phyloP scores from a whole-genome alignment of 805 yeast genomes.

The Zygosaccharomyces gambellarensis region DNA sequence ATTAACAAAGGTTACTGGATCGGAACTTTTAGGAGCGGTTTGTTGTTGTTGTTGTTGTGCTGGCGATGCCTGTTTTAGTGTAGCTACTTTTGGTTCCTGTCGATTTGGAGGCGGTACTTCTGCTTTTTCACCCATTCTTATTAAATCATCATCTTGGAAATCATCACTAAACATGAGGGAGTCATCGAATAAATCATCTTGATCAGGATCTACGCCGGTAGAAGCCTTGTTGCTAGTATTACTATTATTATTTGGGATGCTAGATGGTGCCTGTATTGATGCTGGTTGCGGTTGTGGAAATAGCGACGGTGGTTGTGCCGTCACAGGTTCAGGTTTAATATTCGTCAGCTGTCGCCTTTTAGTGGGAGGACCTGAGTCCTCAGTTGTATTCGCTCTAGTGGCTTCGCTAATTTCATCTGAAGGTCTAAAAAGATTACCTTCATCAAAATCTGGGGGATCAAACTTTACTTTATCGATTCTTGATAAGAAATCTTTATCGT shows the following conservation, averaged over 20 bases:
- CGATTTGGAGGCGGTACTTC: constrained; percentile 14
- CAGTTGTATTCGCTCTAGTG: constrained; percentile 27
- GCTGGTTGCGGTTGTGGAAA: constrained; percentile 5
- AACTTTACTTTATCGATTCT: constrained; percentile 41
- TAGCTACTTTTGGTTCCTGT: constrained; percentile 6
- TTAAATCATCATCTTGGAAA: constrained; percentile 37
- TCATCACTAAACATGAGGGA: constrained; percentile 52
- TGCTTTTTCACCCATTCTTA: constrained; percentile 32
- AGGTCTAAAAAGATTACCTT: constrained; percentile 38
- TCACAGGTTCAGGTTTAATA: constrained; percentile 7
- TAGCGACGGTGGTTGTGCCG: constrained; percentile 2
- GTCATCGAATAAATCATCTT: constrained; percentile 44
- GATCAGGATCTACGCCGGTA: constrained; percentile 9
- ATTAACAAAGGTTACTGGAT: constrained; percentile 45
- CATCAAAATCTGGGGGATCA: constrained; percentile 44
- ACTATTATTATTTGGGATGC: constrained; percentile 1
- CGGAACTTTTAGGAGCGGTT: background rate
- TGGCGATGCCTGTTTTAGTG: background rate
- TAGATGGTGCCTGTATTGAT: constrained; percentile 3
- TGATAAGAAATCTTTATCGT: constrained; percentile 61
- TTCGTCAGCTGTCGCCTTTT: constrained; percentile 26
- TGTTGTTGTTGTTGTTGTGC: background rate
- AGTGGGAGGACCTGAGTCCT: constrained; percentile 9
- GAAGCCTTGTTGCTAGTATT: background rate
- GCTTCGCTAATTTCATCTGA: constrained; percentile 33